phyloP scores from a whole-genome alignment of 768 basidiomycete species.

The Mycena metata region DNA sequence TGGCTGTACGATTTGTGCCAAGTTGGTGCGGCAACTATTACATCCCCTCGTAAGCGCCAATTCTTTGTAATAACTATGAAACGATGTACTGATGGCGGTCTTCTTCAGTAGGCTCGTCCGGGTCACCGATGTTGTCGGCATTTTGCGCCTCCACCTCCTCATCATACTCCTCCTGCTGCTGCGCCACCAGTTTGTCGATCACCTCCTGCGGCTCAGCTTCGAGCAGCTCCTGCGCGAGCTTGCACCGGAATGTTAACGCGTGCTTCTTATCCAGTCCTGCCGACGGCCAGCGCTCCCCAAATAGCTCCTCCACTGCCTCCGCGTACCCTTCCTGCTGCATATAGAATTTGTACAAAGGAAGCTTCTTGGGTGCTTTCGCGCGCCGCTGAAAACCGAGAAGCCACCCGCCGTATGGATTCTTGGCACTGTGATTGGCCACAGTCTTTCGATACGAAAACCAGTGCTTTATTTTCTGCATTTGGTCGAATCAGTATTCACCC shows the following conservation, averaged over 20 bases:
- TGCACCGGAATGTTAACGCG: not conserved
- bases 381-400: not conserved
- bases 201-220: not conserved
- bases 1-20: slow-evolving; percentile 16
- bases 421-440: not conserved
- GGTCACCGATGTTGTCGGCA: no score
- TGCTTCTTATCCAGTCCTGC: not conserved
- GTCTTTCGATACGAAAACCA: slow-evolving; percentile 19
- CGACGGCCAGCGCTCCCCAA: not conserved
- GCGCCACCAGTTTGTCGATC: not conserved
- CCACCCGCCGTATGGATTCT: not conserved
- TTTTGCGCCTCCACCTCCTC: not conserved
- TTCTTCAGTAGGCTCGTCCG: not conserved
- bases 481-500: not conserved
- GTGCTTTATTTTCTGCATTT: not conserved
- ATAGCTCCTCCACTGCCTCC: not conserved
- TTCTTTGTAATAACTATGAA: no score
- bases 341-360: not conserved
- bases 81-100: not conserved
- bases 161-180: not conserved
- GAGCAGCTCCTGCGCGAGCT: not conserved
- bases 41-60: not conserved
- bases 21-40: not conserved
- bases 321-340: slow-evolving; percentile 9
- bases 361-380: not conserved